A percentile compares a stretch with the other conserved stretches of the same genome.
Conservation (phyloP, 108 stramenopile genomes). For the Mayamaea pseudoterrestris region DNA sequence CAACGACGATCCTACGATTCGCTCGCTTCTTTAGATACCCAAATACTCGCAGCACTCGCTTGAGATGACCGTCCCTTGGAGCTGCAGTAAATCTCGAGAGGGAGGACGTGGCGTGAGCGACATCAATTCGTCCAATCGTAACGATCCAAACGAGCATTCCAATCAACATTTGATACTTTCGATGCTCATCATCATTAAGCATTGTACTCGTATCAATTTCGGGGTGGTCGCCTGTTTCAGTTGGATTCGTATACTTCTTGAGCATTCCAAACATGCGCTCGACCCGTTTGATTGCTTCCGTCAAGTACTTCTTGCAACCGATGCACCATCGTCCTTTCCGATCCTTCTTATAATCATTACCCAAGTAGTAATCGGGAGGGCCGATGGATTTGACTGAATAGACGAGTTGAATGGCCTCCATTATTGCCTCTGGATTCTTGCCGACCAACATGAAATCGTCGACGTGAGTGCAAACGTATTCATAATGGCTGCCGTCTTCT, state of each 20-base stretch:
- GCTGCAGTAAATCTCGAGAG: constrained; percentile 6
- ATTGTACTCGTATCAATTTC: constrained; percentile 11
- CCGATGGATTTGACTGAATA: constrained; percentile 4
- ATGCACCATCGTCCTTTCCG: constrained; percentile 11
- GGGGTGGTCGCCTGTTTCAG: constrained; percentile 15
- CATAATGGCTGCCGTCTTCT: constrained; percentile 2
- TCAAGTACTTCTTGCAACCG: constrained; percentile 14
- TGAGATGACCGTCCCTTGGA: constrained; percentile 17
- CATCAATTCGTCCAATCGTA: constrained; percentile 14
- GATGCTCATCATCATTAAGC: constrained; percentile 2
- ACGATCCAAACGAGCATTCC: constrained; percentile 16
- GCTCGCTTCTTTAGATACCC: constrained; percentile 12
- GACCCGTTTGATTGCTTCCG: constrained; percentile 4
- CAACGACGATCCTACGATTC: constrained; percentile 4
- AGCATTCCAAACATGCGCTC: constrained; percentile 14
- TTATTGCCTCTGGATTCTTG: constrained; percentile 1
- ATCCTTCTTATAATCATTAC: constrained; percentile 5
- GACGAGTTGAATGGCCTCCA: not conserved
- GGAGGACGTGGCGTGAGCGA: constrained; percentile 3
- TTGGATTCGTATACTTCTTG: constrained; percentile 1
- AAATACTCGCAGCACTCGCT: constrained; percentile 14
- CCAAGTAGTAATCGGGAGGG: not conserved
- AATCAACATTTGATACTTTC: constrained; percentile 14
- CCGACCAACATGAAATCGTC: constrained; percentile 4
- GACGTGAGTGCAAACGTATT: constrained; percentile 7